Evolutionary conservation across 2,329 filamentous ascomycete species (phyloP), one percentile per base, ranked within the genome.

Genomic region (Chaetomium sp.): DNA sequence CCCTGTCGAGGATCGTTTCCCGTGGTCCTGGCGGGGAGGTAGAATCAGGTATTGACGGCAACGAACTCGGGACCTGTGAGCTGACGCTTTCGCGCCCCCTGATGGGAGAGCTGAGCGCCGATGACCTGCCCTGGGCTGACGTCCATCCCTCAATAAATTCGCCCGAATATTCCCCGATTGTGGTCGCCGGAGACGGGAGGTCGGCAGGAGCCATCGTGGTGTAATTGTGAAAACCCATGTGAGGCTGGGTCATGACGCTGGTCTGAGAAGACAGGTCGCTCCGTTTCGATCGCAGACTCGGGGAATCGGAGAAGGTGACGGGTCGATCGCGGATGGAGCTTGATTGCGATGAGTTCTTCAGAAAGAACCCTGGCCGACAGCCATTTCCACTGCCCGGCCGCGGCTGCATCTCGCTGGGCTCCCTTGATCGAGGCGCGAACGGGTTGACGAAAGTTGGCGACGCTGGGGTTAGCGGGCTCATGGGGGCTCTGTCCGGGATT

Each of bases 1-100:
- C 87, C 47, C 87, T 78, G 72, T 90, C 87, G n/a, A 89, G 74
- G 59, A 90, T 89, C 0, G 87, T 88, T 74, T 90, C 87, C 19
- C 87, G 81, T 2, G 83, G 84, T 0, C 75, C 76, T 1, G 83
- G 82, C 0, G 85, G 84, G 0, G 84, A 83, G 69, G 79, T 80
- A 1, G 81, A 80, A 49, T 81, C 77, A 9, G 80, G 71, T 21
- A 76, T 74, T 4, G 68, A 71, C 5, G 72, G 70, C 7, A 73
- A 70, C 23, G 70, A 65, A 1, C 79, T 78, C 19, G 78, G 76
- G 4, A 63, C 60, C 13, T 82, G 80, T 1, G 84, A 86, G 66
- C 82, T 78, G 57, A 87, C 78, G 70, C 85, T 87, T 53, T 82
- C 84, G 7, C 84, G 80, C 2, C 79, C 81, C 50, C 84, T 78